A percentile compares a stretch with the other conserved stretches of the same genome.
These are phyloP conservation scores for Lycium barbarum DNA, from an alignment of 257 asterid species.

Conservation along the genomic window DNA sequence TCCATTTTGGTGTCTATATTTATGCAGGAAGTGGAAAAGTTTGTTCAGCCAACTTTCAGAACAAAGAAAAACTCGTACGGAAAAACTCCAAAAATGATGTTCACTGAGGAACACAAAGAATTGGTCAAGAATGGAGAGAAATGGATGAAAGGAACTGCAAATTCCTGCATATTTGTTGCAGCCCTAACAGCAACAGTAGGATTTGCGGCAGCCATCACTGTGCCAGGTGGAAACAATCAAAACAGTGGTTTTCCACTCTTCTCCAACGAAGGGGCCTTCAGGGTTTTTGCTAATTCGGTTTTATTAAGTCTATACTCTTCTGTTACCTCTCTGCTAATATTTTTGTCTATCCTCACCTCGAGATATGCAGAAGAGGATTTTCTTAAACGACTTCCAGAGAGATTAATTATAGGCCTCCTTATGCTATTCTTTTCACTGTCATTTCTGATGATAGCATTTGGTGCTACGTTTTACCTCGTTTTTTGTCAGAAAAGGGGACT, in stretches of 20 bases:
- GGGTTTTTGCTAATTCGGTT: constrained; percentile 8
- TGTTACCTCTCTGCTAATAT: constrained; percentile 39
- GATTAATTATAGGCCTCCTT: constrained; percentile 35
- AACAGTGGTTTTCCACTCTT: constrained; percentile 31
- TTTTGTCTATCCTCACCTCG: constrained; percentile 42
- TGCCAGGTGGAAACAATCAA: constrained; percentile 33
- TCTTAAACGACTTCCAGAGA: constrained; percentile 37
- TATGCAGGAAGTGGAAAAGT: constrained; percentile 46
- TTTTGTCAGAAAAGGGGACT: constrained; percentile 14
- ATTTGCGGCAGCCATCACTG: constrained; percentile 37
- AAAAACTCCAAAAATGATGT: constrained; percentile 36
- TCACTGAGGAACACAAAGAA: constrained; percentile 34
- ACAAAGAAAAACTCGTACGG: constrained; percentile 36
- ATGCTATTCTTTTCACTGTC: constrained; percentile 37
- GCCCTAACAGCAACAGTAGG: constrained; percentile 36
- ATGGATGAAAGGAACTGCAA: constrained; percentile 41
- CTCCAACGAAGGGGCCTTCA: constrained; percentile 20
- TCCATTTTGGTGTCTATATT: no score
- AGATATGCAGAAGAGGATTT: constrained; percentile 42
- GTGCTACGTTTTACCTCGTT: constrained; percentile 40
- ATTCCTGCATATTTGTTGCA: constrained; percentile 35
- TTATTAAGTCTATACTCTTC: constrained; percentile 36
- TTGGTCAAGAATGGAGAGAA: constrained; percentile 31
- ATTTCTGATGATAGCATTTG: constrained; percentile 43
- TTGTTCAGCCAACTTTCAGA: constrained; percentile 41